These are phyloP conservation scores for Sanghuangporus weigelae DNA, from an alignment of 1,284 basidiomycete genomes.

Conservation along the genomic window DNA sequence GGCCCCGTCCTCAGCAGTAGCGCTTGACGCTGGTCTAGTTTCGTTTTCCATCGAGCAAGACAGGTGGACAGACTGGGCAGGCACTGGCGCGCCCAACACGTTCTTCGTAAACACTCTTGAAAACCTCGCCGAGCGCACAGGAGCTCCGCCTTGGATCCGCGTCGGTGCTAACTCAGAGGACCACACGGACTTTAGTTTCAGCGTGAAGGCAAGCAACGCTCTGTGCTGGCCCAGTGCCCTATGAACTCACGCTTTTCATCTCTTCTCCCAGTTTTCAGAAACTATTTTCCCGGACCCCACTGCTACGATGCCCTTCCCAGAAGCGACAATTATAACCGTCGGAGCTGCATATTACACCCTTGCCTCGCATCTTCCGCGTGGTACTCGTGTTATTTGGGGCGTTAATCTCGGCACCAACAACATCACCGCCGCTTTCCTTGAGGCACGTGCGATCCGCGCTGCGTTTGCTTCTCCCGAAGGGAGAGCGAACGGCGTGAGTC, in stretches of 20 bases:
- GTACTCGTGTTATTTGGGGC: conserved; percentile 65
- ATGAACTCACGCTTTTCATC: too few species aligned
- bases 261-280: conserved; percentile 32
- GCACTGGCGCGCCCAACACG: not conserved
- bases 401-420: conserved; percentile 57
- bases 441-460: conserved; percentile 49
- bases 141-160: conserved; percentile 20
- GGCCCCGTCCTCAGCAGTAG: not conserved
- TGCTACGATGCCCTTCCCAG: conserved; percentile 52
- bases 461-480: conserved; percentile 45
- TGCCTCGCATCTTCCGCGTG: conserved; percentile 48
- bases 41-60: conserved; percentile 19
- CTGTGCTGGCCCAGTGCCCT: not conserved
- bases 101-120: conserved; percentile 21
- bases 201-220: conserved; percentile 8
- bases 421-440: conserved; percentile 50
- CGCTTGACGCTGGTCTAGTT: conserved; percentile 11
- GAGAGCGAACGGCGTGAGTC: conserved; percentile 38
- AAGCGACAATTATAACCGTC: conserved; percentile 50
- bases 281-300: conserved; percentile 45
- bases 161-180: conserved; percentile 24
- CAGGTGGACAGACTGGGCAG: conserved; percentile 17
- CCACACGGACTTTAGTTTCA: conserved; percentile 17
- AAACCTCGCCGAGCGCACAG: conserved; percentile 19
- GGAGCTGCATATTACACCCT: conserved; percentile 55